Evolutionary conservation across 2,329 filamentous ascomycete genomes (phyloP).

Genomic region (Metarhizium album): DNA sequence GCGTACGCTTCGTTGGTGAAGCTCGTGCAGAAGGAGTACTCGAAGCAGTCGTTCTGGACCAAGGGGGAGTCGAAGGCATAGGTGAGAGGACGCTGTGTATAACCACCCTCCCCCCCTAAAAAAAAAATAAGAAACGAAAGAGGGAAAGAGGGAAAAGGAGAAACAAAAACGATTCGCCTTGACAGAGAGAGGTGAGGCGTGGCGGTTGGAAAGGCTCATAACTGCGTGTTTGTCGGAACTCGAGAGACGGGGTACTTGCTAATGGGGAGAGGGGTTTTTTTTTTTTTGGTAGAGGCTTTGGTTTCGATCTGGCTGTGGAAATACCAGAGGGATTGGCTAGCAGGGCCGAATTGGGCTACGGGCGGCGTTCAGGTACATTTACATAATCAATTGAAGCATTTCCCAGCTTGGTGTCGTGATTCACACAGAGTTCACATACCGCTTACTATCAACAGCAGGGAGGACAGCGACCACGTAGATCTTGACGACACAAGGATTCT

Average conservation of each 20-base stretch:
- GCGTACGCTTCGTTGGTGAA: slow-evolving; percentile 55
- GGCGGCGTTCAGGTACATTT: slow-evolving; percentile 28
- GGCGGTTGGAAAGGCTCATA: background rate
- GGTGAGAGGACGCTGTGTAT: no score
- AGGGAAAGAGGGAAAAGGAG: background rate
- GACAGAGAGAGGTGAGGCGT: background rate
- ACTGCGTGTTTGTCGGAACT: background rate
- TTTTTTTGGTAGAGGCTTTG: background rate
- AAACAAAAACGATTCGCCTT: no score
- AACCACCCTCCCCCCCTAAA: no score
- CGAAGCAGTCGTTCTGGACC: slow-evolving; percentile 43
- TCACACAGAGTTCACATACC: no score
- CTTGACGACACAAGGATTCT: no score
- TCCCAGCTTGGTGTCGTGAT: background rate
- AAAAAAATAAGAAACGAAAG: no score
- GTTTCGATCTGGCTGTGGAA: slow-evolving; percentile 24
- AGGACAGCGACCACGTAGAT: no score
- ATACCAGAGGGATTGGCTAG: slow-evolving; percentile 22
- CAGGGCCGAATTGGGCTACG: slow-evolving; percentile 21
- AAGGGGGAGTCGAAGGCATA: slow-evolving; percentile 25
- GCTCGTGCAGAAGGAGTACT: slow-evolving; percentile 54
- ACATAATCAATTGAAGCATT: slow-evolving; percentile 10
- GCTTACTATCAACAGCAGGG: no score
- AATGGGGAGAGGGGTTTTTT: background rate
- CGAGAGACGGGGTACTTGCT: background rate